These are phyloP conservation scores for Heliosperma pusillum DNA, from an alignment of 148 eudicot genomes.

Conservation along the genomic window DNA sequence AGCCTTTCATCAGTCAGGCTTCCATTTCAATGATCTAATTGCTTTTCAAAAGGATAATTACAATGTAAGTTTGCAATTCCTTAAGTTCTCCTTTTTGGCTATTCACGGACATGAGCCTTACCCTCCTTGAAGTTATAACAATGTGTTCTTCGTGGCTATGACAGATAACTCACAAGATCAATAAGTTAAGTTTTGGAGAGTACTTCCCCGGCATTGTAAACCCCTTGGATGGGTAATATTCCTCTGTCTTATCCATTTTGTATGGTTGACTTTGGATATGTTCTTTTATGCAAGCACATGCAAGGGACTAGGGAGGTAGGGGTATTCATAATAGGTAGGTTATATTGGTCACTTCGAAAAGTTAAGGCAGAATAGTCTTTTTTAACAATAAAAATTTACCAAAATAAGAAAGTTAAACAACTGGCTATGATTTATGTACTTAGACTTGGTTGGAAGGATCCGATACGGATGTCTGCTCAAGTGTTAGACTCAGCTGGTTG, in stretches of 20 bases:
- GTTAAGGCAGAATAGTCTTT: too few species aligned
- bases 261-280: not conserved
- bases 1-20: conserved; percentile 66
- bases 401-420: not conserved
- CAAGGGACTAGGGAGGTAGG: too few species aligned
- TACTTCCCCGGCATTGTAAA: conserved; percentile 65
- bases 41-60: conserved; percentile 48
- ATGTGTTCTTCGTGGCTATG: conserved; percentile 8
- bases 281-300: not conserved
- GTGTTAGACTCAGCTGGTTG: too few species aligned
- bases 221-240: conserved; percentile 75
- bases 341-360: too few species aligned
- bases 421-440: too few species aligned
- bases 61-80: conserved; percentile 47
- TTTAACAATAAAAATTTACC: too few species aligned
- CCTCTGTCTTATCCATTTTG: too few species aligned
- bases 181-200: conserved; percentile 75
- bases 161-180: conserved; percentile 79
- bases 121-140: conserved; percentile 4
- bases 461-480: too few species aligned
- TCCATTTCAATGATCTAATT: conserved; percentile 44
- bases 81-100: not conserved
- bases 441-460: too few species aligned
- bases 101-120: conserved; percentile 2
- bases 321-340: too few species aligned